A percentile compares a stretch with the other conserved stretches of the same genome.
Evolutionary conservation across 306 rosid genomes (phyloP).

Genomic region (Sechiopsis laciniata): DNA sequence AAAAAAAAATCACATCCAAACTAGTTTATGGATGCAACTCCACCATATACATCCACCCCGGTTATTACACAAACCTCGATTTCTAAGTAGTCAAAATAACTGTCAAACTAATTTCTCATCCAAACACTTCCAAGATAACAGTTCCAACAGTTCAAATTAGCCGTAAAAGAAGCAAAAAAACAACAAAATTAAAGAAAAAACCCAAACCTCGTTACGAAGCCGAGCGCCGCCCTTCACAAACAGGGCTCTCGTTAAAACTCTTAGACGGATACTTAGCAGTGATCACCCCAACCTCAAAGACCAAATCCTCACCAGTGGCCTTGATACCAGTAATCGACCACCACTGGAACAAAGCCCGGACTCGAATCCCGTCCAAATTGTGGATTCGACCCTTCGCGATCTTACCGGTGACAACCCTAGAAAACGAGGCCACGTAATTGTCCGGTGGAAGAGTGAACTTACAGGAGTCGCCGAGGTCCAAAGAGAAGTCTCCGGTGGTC

Average conservation of each 20-base stretch:
- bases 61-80: no score
- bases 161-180: background rate
- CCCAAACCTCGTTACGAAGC: constrained; percentile 56
- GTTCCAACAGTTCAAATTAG: background rate
- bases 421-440: constrained; percentile 77
- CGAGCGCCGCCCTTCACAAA: constrained; percentile 77
- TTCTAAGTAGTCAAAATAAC: no score
- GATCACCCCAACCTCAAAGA: constrained; percentile 81
- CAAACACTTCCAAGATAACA: no score
- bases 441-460: constrained; percentile 90
- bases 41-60: no score
- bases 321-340: constrained; percentile 91
- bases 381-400: constrained; percentile 61
- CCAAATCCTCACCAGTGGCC: constrained; percentile 69
- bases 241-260: constrained; percentile 59
- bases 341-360: constrained; percentile 77
- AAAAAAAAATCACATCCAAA: no score
- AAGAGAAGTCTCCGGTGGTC: constrained; percentile 61
- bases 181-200: constrained; percentile 1
- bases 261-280: constrained; percentile 69
- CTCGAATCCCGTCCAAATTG: constrained; percentile 68
- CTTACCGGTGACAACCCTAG: constrained; percentile 62
- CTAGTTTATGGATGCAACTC: no score
- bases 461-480: constrained; percentile 64
- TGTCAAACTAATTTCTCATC: no score